Evolutionary conservation across 2,329 filamentous ascomycete species (phyloP), one percentile per base, ranked within the genome.

Genomic region (Magnaporthiopsis poae): DNA sequence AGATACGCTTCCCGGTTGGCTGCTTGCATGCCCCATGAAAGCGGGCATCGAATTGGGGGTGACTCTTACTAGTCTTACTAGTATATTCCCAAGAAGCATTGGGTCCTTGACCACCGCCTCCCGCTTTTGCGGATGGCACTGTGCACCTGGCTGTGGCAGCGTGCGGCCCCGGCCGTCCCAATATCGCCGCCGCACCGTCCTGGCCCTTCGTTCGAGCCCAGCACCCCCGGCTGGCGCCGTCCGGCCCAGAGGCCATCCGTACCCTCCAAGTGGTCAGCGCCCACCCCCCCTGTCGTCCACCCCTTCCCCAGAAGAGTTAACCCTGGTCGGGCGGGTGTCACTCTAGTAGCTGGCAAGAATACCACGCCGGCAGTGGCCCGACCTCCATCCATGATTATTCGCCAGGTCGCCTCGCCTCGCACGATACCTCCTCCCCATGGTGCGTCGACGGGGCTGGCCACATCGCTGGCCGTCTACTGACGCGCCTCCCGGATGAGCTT

Each of bases 391-490:
- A 46, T 46, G 39, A 46, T 46, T 46, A 46, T 60, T n/a, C 59
- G 27, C 59, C 59, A 60, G 39, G 39, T 8, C 35, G 12, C 9
- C 46, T 56, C 46, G 46, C 60, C 60, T 61, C 25, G 60, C 60
- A 61, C 60, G 60, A 61, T 33, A 61, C n/a, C 25, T 31, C 31
- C 35, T 29, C 27, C 25, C 2, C 21, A 56, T 21, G 46, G 18
- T 56, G 46, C n/a, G 46, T 56, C 21, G 61, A 62, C 65, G 62
- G 66, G 60, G 68, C 64, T 69, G 68, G 68, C 68, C 67, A 63
- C 69, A 64, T 67, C 66, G 66, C 31, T 52, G 64, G 62, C 60
- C 65, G 56, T 65, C 65, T 63, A 70, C 67, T 66, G 68, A 68
- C 67, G 67, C 60, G 64, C 18, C 65, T 66, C 60, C 64, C 9